phyloP scores from a whole-genome alignment of 2,329 filamentous ascomycete species.

The Pseudocercospora fuligena region DNA sequence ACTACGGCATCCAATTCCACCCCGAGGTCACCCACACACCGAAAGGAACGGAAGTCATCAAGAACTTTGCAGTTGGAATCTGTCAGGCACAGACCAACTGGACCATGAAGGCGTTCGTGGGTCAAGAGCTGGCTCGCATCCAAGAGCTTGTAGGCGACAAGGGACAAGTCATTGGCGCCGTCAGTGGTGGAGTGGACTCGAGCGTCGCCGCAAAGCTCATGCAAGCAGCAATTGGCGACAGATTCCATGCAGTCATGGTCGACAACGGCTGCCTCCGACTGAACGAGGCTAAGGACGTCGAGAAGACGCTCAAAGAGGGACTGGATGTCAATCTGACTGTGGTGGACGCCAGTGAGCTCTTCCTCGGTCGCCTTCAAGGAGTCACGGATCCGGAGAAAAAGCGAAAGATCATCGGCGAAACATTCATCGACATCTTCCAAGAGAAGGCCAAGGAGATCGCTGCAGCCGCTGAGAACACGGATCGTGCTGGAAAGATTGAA shows the following conservation, averaged over 20 bases:
- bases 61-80: constrained; percentile 84
- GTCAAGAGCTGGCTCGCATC: constrained; percentile 81
- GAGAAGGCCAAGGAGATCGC: constrained; percentile 77
- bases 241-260: constrained; percentile 83
- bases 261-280: constrained; percentile 86
- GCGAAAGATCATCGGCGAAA: constrained; percentile 85
- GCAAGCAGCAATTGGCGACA: constrained; percentile 81
- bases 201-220: constrained; percentile 88
- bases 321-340: constrained; percentile 91
- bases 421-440: constrained; percentile 84
- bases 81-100: constrained; percentile 78
- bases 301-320: constrained; percentile 76
- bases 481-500: constrained; percentile 74
- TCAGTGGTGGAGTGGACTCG: constrained; percentile 84
- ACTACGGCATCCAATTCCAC: constrained; percentile 87
- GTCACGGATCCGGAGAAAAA: constrained; percentile 81
- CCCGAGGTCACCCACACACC: constrained; percentile 80
- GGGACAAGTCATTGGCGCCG: constrained; percentile 80
- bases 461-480: constrained; percentile 68
- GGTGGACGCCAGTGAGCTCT: constrained; percentile 76
- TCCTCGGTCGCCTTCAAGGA: constrained; percentile 76
- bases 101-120: constrained; percentile 83
- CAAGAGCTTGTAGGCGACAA: constrained; percentile 78
- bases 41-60: constrained; percentile 70
- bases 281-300: constrained; percentile 81